phyloP scores from a whole-genome alignment of 768 basidiomycete genomes.

The Lactarius trivialis region DNA sequence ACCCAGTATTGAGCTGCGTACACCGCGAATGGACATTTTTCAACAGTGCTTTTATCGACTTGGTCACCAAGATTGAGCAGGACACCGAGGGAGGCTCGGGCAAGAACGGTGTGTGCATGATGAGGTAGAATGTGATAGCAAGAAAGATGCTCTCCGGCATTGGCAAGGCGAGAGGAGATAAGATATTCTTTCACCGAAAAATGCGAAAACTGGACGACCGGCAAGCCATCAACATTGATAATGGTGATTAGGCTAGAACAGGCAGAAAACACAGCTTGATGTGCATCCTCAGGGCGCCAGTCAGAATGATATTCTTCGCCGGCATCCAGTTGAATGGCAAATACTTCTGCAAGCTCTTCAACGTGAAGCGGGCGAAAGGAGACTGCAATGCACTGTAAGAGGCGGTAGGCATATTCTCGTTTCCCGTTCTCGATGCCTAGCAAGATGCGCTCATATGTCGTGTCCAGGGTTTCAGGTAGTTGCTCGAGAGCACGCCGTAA shows the following conservation, averaged over 20 bases:
- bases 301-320: not conserved
- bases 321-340: not conserved
- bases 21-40: not conserved
- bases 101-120: not conserved
- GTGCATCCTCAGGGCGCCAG: not conserved
- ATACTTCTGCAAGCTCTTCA: not conserved
- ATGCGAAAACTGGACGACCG: not conserved
- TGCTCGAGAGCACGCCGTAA: not conserved
- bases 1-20: not conserved
- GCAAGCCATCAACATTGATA: not conserved
- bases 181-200: not conserved
- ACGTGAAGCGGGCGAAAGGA: not conserved
- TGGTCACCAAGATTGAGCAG: not conserved
- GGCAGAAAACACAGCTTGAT: not conserved
- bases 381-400: not conserved
- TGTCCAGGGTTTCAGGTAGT: not conserved
- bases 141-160: not conserved
- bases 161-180: not conserved
- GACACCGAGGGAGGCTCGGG: not conserved
- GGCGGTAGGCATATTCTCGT: not conserved
- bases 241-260: not conserved
- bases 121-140: not conserved
- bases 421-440: not conserved
- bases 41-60: not conserved
- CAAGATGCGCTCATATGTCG: not conserved